Conservation (phyloP, 1,284 basidiomycete genomes). For the Apiotrichum gracile region DNA sequence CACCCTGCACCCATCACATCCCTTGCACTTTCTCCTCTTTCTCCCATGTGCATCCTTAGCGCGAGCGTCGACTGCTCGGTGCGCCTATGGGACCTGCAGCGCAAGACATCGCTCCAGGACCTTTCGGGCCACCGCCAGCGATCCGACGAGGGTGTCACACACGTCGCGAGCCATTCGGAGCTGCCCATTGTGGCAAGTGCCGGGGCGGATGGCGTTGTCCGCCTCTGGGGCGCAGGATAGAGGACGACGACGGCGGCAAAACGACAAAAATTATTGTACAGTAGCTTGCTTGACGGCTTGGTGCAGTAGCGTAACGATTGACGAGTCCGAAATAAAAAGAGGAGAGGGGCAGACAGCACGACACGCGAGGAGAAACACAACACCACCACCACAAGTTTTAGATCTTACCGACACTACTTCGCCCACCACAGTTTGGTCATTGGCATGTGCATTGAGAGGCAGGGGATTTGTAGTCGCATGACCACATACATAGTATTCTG, state of each 20-base stretch:
- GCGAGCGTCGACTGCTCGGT: slow-evolving; percentile 90
- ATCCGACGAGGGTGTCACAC: slow-evolving; percentile 78
- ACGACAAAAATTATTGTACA: not conserved
- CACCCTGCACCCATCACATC: slow-evolving; percentile 89
- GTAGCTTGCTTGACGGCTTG: not conserved
- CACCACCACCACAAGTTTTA: not conserved
- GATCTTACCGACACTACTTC: not conserved
- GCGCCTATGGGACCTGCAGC: slow-evolving; percentile 83
- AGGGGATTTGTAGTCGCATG: slow-evolving; percentile 8
- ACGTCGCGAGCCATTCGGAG: slow-evolving; percentile 56
- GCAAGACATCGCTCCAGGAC: slow-evolving; percentile 72
- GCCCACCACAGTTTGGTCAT: not conserved
- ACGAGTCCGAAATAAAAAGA: not conserved
- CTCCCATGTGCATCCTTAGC: slow-evolving; percentile 64
- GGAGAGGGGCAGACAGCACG: not conserved
- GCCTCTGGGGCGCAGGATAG: slow-evolving; percentile 55
- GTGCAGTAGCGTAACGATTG: not conserved
- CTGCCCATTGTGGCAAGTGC: slow-evolving; percentile 84
- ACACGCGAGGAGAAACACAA: not conserved
- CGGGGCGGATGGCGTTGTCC: slow-evolving; percentile 90
- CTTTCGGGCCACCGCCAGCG: slow-evolving; percentile 77
- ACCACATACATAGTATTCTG: slow-evolving; percentile 1
- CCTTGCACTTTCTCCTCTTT: slow-evolving; percentile 77
- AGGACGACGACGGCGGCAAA: not conserved
- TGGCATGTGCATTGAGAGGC: slow-evolving; percentile 16